Evolutionary conservation across 345 rosid genomes (phyloP).

Genomic region (Eutrema japonicum): DNA sequence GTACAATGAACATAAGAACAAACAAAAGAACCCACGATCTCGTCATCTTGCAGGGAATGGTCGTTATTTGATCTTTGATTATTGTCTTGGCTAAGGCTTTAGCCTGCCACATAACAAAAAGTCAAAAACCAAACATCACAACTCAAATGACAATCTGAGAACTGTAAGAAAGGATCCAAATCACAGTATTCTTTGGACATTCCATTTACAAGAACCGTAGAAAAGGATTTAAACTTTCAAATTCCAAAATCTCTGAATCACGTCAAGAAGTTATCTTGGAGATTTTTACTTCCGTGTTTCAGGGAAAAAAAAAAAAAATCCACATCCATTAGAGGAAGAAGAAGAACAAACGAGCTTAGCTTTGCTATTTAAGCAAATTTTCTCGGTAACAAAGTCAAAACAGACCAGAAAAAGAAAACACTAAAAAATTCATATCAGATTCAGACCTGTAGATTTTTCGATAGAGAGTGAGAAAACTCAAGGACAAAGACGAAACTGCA

Average conservation of each 20-base stretch:
- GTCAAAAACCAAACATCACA: conserved; percentile 14
- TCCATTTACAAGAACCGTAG: not conserved
- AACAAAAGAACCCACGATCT: conserved; percentile 73
- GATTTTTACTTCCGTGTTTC: conserved; percentile 8
- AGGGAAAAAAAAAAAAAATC: not conserved
- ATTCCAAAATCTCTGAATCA: not conserved
- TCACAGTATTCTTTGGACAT: not conserved
- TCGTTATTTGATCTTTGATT: not conserved
- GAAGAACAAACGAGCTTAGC: not conserved
- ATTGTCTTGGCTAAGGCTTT: conserved; percentile 26
- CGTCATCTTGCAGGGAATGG: conserved; percentile 49
- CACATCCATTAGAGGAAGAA: not conserved
- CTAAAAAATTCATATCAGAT: not conserved
- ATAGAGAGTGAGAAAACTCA: not conserved
- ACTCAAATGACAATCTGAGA: not conserved
- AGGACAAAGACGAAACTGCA: not conserved
- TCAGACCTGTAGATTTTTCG: not conserved
- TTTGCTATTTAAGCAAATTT: not conserved
- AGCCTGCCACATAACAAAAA: conserved; percentile 35
- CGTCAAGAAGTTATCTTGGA: not conserved
- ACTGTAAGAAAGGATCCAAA: not conserved
- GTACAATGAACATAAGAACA: conserved; percentile 61
- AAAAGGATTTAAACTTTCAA: not conserved
- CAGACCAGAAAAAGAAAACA: not conserved
- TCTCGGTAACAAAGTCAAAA: conserved; percentile 31